Evolutionary conservation across 495 filamentous ascomycete species (phyloP), one percentile per base, ranked within the genome.

Genomic region (Penicillium mononematosum): DNA sequence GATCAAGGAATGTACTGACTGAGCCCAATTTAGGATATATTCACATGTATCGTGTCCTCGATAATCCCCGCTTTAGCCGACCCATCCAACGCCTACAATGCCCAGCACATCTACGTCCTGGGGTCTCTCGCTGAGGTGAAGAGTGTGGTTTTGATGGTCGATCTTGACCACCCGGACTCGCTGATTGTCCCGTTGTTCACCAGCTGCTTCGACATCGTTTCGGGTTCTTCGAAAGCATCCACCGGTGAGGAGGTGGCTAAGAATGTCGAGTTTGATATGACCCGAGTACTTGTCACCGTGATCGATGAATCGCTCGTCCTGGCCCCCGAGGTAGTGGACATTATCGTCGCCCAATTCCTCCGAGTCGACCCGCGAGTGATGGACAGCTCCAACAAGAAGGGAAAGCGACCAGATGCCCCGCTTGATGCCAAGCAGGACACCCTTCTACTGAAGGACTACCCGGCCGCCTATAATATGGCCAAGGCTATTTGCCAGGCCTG

Each of bases 391-490:
- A 60, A 54, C 34, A 74, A 68, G 59, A 85, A 82, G 69, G 78
- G 75, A 24, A 87, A 85, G 65, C 89, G 86, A 47, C 77, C 78
- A 20, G 85, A 82, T 50, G 72, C 73, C 24, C 79, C 78, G 42
- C 54, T 81, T 9, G 86, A 89, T 53, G 82, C 87, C 24, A 89
- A 84, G 60, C 91, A 96, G 65, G 87, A 85, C 3, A 95, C 88
- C 0, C 78, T 96, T 24, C 72, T 89, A 14, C 71, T 90, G 27
- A 96, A 94, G 65, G 90, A 96, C 53, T 85, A 92, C 39, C 92
- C 93, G 3, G 83, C 91, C 25, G 92, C 94, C 1, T 98, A 99
- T 69, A 90, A 90, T 61, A 96, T 97, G 90, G 92, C 94, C 29
- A 95, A 92, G 70, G 87, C 87, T 6, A 87, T 99, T 29, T 99